Evolutionary conservation across 306 rosid species (phyloP).

Genomic region (Begonia loranthoides): DNA sequence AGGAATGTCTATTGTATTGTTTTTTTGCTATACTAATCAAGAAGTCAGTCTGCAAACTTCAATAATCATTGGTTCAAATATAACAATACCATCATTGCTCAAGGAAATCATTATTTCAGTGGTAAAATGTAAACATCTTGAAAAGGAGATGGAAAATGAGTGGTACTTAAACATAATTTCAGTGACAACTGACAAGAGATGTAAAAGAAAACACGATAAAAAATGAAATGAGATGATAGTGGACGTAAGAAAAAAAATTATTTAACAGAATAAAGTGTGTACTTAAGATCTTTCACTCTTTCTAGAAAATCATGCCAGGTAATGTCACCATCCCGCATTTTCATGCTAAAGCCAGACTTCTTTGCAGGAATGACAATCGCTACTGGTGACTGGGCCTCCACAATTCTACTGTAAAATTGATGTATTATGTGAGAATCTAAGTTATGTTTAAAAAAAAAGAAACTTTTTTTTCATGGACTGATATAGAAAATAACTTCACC

Average conservation of each 20-base stretch:
- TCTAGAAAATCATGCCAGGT: slow-evolving; percentile 76
- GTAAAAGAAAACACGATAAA: too few relatives aligned
- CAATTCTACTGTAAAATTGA: slow-evolving; percentile 67
- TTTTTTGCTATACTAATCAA: too few relatives aligned
- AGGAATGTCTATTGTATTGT: too few relatives aligned
- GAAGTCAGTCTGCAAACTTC: too few relatives aligned
- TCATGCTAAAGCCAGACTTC: slow-evolving; percentile 39
- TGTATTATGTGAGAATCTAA: slow-evolving; percentile 20
- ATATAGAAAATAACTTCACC: slow-evolving; percentile 32
- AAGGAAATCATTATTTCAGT: not conserved
- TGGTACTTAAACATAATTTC: too few relatives aligned
- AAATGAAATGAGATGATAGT: too few relatives aligned
- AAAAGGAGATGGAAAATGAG: too few relatives aligned
- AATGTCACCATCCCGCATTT: slow-evolving; percentile 60
- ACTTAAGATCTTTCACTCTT: slow-evolving; percentile 45
- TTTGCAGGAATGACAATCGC: slow-evolving; percentile 57
- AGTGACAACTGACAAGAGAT: too few relatives aligned
- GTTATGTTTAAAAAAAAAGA: not conserved
- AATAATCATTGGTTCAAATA: too few relatives aligned
- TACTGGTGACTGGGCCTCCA: slow-evolving; percentile 71
- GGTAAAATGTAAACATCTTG: too few relatives aligned
- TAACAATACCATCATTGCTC: slow-evolving; percentile 5
- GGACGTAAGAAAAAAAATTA: too few relatives aligned
- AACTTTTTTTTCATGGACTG: too few relatives aligned
- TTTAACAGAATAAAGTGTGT: slow-evolving; percentile 13